Base-by-base conservation (phyloP, 116 monocot species). In the Trichopus zeylanicus region DNA sequence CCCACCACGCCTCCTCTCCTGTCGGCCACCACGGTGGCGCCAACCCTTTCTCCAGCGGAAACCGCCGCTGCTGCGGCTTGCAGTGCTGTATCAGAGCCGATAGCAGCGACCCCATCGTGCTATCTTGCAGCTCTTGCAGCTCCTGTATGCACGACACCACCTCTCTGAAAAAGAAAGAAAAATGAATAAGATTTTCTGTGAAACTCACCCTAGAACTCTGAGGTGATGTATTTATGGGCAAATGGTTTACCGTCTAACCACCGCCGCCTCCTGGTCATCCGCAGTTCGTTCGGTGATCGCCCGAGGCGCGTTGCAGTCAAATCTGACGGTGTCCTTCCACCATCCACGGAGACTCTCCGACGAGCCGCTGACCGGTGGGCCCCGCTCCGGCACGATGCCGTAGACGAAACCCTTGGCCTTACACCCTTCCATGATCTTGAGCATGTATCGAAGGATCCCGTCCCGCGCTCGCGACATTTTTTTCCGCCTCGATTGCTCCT, bases 361-460 rank as follows among this genome's bases (percentile, higher is more conserved):
- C 2, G 85, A 72, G 8, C 85, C 90, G 15, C 81, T 74, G 30
- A 85, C 72, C 0, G 89, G 85, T 69, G 81, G 82, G 8, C 85
- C 89, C 64, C 69, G 75, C 59, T 84, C 89, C 2, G 81, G 75
- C 11, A 91, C 82, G 31, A 91, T 86, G 4, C 89, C 89, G 33
- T 89, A 89, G 6, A 89, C 85, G 23, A 89, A 89, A 3, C 85
- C 90, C 29, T 78, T 85, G 13, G 90, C 85, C 22, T 90, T 79
- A 60, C 78, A 90, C 2, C 75, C 79, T 53, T 90, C 82, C 90
- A 90, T 85, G 78, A 89, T 89, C 72, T 78, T 84, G 19, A 89
- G 70, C 85, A 89, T 89, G 70, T 84, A 81, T 26, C 78, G 78
- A 20, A 89, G 81, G 29, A 89, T 84, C 26, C 78, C 84, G 53